phyloP scores from a whole-genome alignment of 495 filamentous ascomycete species.

The Niebla homalea region DNA sequence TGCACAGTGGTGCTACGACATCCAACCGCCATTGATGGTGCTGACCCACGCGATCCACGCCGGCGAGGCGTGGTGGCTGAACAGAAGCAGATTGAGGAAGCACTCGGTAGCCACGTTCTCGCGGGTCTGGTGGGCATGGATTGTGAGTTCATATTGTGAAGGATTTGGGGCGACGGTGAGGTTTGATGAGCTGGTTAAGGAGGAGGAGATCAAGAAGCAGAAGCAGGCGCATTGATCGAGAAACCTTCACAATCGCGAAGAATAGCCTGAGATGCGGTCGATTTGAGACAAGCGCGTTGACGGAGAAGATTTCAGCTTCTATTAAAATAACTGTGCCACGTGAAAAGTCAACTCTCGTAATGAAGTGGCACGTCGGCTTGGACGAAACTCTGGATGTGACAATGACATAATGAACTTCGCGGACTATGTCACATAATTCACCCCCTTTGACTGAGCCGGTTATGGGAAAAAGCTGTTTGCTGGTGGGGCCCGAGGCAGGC shows the following conservation, averaged over 20 bases:
- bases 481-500: too few relatives aligned
- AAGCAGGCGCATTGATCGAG: conserved; percentile 18
- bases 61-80: conserved; percentile 38
- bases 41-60: conserved; percentile 39
- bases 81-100: conserved; percentile 34
- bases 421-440: too few relatives aligned
- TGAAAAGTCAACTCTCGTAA: too few relatives aligned
- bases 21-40: conserved; percentile 33
- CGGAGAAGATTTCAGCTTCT: too few relatives aligned
- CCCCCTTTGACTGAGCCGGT: too few relatives aligned
- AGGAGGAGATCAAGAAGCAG: conserved; percentile 33
- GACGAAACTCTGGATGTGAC: too few relatives aligned
- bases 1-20: conserved; percentile 33
- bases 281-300: too few relatives aligned
- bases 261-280: too few relatives aligned
- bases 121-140: conserved; percentile 49
- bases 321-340: too few relatives aligned
- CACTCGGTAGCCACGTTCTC: conserved; percentile 41
- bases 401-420: too few relatives aligned
- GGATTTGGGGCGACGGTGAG: conserved; percentile 40
- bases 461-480: too few relatives aligned
- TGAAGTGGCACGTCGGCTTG: too few relatives aligned
- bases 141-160: conserved; percentile 43
- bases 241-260: neutral
- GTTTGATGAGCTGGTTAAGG: conserved; percentile 42